phyloP scores from a whole-genome alignment of 768 basidiomycete species.

The Rhizopogon vesiculosus region DNA sequence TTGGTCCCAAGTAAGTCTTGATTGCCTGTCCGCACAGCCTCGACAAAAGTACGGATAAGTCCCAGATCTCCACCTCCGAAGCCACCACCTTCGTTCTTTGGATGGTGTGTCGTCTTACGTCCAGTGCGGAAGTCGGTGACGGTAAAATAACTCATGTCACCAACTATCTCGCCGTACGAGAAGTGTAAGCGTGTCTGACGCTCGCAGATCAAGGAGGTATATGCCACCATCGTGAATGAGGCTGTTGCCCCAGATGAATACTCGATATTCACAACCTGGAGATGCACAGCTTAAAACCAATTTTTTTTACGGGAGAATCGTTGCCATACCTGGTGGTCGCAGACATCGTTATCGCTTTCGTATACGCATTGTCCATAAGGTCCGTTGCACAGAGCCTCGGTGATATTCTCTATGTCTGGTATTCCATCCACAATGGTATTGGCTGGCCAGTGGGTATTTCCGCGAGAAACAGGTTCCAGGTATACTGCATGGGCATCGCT shows the following conservation, averaged over 20 bases:
- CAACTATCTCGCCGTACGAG: conserved; percentile 84
- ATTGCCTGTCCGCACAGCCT: conserved; percentile 62
- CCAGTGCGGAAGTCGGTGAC: conserved; percentile 71
- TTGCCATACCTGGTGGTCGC: conserved; percentile 66
- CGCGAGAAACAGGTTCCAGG: conserved; percentile 60
- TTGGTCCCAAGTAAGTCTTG: conserved; percentile 66
- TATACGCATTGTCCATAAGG: conserved; percentile 85
- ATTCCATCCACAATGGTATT: conserved; percentile 69
- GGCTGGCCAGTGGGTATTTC: conserved; percentile 56
- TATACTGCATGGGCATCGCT: conserved; percentile 55
- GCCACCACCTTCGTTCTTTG: conserved; percentile 56
- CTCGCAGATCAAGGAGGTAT: conserved; percentile 71
- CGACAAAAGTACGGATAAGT: conserved; percentile 68
- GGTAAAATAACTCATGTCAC: conserved; percentile 73
- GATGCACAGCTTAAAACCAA: not conserved
- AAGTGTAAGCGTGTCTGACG: conserved; percentile 86
- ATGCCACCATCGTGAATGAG: conserved; percentile 89
- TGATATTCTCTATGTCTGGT: conserved; percentile 85
- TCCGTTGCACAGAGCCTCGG: conserved; percentile 60
- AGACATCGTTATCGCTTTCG: conserved; percentile 80
- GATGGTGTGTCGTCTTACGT: conserved; percentile 38
- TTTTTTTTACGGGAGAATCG: not conserved
- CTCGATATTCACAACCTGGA: conserved; percentile 78
- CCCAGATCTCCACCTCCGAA: conserved; percentile 86
- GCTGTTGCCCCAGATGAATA: conserved; percentile 78